Evolutionary conservation across 2,329 filamentous ascomycete genomes (phyloP), one percentile per base, ranked within the genome.

Genomic region (Epichloe typhina): DNA sequence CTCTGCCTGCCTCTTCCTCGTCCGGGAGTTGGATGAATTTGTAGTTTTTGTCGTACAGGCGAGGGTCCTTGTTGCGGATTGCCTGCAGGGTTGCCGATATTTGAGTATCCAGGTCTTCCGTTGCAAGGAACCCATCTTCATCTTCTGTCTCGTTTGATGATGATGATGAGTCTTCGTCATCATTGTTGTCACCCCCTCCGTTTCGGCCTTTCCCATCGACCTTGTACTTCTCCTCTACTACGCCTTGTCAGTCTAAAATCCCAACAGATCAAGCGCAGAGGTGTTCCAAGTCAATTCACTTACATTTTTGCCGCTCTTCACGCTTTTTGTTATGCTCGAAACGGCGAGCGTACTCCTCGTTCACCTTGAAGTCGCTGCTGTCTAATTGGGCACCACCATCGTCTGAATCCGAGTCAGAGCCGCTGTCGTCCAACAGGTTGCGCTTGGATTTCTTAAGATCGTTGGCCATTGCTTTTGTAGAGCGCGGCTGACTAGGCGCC

Each of bases 301-400:
- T 62, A 86, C 83, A 66, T 62, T 79, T 76, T 15, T 89, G 83
- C 56, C 82, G 72, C 65, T 98, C 93, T 64, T 95, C 90, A 52
- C 91, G 80, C 72, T 95, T 95, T 73, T 97, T 96, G 71, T 98
- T 98, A 70, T 97, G 79, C 67, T 98, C 93, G 60, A 95, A 97
- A 40, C 88, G 78, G 58, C 79, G 81, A 42, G 93, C 93, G 66
- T 84, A 98, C 49, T 94, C 88, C 64, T 89, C 75, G 67, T 98
- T 97, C 68, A 98, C 83, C 64, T 86, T 89, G 65, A 97, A 77
- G 51, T 72, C 72, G 41, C 66, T 64, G 52, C 66, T 64, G 41
- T 65, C 66, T 51, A 74, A 59, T 12, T 60, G 57, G 19, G 63
- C 64, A 47, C 66, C 67, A 59, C 70, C 70, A 55, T 72, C 67